Evolutionary conservation across 192 early-diverging fungal genomes (phyloP), one percentile per base, ranked within the genome.

Genomic region (Diversispora epigaea): DNA sequence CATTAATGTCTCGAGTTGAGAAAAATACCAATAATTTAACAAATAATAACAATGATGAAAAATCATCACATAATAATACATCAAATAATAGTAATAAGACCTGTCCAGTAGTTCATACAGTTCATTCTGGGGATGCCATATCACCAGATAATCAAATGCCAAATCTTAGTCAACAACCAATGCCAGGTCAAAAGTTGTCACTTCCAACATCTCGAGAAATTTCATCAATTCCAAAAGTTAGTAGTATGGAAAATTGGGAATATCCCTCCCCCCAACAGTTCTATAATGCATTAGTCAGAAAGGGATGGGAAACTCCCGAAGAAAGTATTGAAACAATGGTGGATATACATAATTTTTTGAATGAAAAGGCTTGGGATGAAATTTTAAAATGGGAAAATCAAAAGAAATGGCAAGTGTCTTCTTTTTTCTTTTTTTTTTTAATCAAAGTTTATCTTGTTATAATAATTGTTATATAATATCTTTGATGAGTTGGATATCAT

Each of bases 331-430:
- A 93, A 61, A 89, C 89, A 2, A 97, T 99, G 93, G 97, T 99
- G 0, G 91, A 95, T 76, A 99, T 99, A 78, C 97, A 99, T 82
- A 99, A 99, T 78, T 96, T 95, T 73, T 85, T 99, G 77, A 99
- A 99, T 78, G 97, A 99, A 77, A 92, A 90, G 67, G 93, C 93
- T 46, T 98, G 96, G 96, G 82, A 89, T 49, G 95, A 99, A 81
- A 93, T 99, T 45, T 80, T 94, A 61, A 93, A 94, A 79, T 99
- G 97, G 97, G 97, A 99, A 77, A 75, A 81, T 9, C 81, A 86
- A 74, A 85, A 86, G 55, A 76, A 85, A 45, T 85, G 79, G 89
- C 91, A 84, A 61, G 84, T 58, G 57, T 6, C 11, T 14, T 52
- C 15, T 43, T 10, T 25, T 11, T 11, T 44, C 32, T 4, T 32